Evolutionary conservation across 2,329 filamentous ascomycete genomes (phyloP), one percentile per base, ranked within the genome.

Genomic region (Aspergillus aculeatus): DNA sequence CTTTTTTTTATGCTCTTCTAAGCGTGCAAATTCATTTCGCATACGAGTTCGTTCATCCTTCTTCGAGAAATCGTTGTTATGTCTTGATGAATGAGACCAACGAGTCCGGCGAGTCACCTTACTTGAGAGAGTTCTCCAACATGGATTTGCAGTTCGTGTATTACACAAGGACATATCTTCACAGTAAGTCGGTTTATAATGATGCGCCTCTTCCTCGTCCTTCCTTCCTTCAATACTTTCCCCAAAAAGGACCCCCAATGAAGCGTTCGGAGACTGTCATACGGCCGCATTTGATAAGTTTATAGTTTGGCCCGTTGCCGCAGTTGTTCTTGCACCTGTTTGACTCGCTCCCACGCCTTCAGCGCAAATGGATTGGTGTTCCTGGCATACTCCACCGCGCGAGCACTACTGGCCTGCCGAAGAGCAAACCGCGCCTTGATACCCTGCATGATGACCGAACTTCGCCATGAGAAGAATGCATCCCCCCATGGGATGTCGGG

Each of bases 371-470:
- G 87, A 50, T 80, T 82, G 77, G 90, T 87, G 73, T 86, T 84
- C 57, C 79, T 80, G 1, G 83, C 92, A 76, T 96, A 91, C 47
- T 87, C 83, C 67, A 82, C 84, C 6, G 95, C 95, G 73, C 89
- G 85, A 59, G 86, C 89, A 74, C 92, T 96, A 77, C 92, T 96
- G 41, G 95, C 95, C 82, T 98, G 94, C 52, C 94, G 81, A 51
- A 84, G 79, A 26, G 95, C 95, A 74, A 90, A 90, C 64, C 95
- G 81, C 53, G 95, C 95, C 52, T 93, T 93, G 73, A 99, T 98
- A 3, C 95, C 95, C 80, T 99, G 95, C 88, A 81, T 85, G 71
- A 88, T 88, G 47, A 88, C 80, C 24, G 82, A 80, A 35, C 79
- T 81, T 52, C 86, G 78, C 70, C 86, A 87, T 24, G 83, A 79